These are phyloP conservation scores for Ogataea philodendri DNA, from an alignment of 805 yeast species.

Conservation along the genomic window DNA sequence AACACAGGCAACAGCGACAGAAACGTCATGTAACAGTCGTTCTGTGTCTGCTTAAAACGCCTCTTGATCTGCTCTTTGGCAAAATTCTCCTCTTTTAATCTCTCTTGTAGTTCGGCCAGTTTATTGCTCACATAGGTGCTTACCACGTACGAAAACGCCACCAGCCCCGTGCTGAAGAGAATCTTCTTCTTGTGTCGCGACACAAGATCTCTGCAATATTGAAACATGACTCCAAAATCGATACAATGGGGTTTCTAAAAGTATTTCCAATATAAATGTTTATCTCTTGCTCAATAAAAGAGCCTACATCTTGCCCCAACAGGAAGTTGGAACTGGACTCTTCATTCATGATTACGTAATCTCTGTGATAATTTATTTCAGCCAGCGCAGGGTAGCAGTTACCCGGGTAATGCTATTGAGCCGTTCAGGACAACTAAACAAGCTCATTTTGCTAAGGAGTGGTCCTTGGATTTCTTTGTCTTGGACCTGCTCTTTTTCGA, in stretches of 20 bases:
- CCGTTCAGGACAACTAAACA: not conserved
- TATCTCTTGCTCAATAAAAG: conserved; percentile 10
- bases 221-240: conserved; percentile 30
- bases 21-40: conserved; percentile 82
- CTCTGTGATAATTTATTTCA: not conserved
- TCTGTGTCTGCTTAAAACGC: conserved; percentile 87
- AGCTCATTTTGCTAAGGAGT: conserved; percentile 1
- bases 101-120: conserved; percentile 48
- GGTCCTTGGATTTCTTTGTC: conserved; percentile 1
- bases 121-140: conserved; percentile 43
- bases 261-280: conserved; percentile 1
- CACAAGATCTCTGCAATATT: conserved; percentile 36
- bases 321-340: conserved; percentile 14
- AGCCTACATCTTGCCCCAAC: conserved; percentile 23
- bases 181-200: conserved; percentile 46
- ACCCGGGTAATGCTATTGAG: conserved; percentile 3
- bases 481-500: not conserved
- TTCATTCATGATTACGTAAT: conserved; percentile 8
- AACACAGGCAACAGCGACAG: conserved; percentile 79
- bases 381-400: conserved; percentile 1
- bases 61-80: conserved; percentile 70
- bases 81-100: conserved; percentile 54
- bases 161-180: conserved; percentile 42
- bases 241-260: not conserved
- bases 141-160: conserved; percentile 44